Base-by-base conservation (phyloP, 208 protist species). In the Trypanosoma conorhini region DNA sequence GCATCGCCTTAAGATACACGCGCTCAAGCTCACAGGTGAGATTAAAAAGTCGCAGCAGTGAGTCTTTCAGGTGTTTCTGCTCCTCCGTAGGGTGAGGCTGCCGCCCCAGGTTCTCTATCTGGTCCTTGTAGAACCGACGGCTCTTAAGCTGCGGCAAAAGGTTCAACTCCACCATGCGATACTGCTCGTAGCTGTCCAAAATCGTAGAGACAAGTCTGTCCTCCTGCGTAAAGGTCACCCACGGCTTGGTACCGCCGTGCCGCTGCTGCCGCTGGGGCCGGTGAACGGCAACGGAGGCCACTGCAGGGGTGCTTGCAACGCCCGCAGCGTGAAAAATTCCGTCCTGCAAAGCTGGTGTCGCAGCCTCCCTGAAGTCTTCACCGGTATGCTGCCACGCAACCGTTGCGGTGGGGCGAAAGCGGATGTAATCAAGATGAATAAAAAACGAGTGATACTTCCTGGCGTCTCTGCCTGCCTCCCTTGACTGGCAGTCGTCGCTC, bases 341-440 rank as follows among this genome's bases (percentile, higher is more conserved):
- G 5, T 2, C 22, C 50, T 21, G n/a, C 17, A 19, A 54, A 54
- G 50, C 1, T 54, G 50, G 26, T 54, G 50, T 5, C 7, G 19
- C 44, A 75, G 19, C 35, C n/a, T 17, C 26, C 15, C 19, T 28
- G 21, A 33, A 33, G 67, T 3, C 30, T 15, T 24, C 52, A 62
- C 21, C 10, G 28, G 17, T 4, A 62, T 56, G 58, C 35, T 22
- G 56, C 22, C 22, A 46, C 30, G 21, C 5, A 33, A 28, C 8
- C 24, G 19, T n/a, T 21, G 21, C 51, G 26, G 71, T 66, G 0
- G 88, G 85, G 33, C 83, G 76, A 62, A 94, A 85, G 48, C 88
- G 88, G 7, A 94, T 66, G 70, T 91, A 94, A 65, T 91, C 84
- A 52, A 94, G 76, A 69, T 94, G 84, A 44, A 94, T 76, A 26